These are phyloP conservation scores for Lentinula aciculospora DNA, from an alignment of 768 basidiomycete genomes.

Conservation along the genomic window DNA sequence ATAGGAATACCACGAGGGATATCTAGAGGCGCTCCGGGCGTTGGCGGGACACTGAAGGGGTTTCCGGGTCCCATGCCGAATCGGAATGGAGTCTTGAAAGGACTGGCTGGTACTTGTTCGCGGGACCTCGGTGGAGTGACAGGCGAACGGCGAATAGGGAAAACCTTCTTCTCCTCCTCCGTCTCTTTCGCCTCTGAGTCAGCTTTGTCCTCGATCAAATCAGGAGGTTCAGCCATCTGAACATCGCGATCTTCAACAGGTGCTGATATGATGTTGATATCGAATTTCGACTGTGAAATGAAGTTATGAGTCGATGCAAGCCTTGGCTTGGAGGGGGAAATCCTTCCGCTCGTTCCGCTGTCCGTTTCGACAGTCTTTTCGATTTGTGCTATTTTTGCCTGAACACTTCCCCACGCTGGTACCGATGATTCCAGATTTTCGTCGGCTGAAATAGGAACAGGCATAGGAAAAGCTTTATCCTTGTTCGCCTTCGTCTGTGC, in stretches of 20 bases:
- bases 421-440: background rate
- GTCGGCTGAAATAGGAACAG: background rate
- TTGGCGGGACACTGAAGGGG: constrained; percentile 2
- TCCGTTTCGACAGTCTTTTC: constrained; percentile 2
- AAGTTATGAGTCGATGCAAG: background rate
- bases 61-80: background rate
- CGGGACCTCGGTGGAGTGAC: constrained; percentile 11
- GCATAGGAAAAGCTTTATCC: background rate
- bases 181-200: background rate
- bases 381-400: constrained; percentile 7
- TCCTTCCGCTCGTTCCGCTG: background rate
- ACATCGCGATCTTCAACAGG: background rate
- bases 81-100: constrained; percentile 5
- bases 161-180: background rate
- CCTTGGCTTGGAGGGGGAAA: background rate
- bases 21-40: constrained; percentile 1
- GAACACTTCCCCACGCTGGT: background rate
- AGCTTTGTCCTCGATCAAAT: background rate
- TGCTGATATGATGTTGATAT: background rate
- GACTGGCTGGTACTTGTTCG: constrained; percentile 11
- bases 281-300: background rate
- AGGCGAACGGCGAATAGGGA: constrained; percentile 3
- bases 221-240: background rate
- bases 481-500: background rate
- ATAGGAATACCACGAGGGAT: constrained; percentile 11